These are phyloP conservation scores for Hypomontagnella submonticulosa DNA, from an alignment of 495 filamentous ascomycete species.

Conservation along the genomic window DNA sequence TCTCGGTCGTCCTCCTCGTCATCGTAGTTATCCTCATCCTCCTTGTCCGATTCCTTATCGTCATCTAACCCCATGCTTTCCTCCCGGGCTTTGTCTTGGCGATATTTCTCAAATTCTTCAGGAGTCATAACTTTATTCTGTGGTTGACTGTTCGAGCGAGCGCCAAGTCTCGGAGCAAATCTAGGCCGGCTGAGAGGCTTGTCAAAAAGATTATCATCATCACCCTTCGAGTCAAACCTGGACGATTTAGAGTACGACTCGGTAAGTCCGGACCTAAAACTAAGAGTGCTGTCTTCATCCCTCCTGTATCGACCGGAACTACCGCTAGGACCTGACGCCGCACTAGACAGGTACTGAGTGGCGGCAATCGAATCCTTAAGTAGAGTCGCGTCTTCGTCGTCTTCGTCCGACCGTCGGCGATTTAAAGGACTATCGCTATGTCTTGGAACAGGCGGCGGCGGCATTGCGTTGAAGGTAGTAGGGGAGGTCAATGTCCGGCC, in stretches of 20 bases:
- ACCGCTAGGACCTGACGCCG: conserved; percentile 10
- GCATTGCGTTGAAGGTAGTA: conserved; percentile 17
- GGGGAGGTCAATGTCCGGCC: conserved; percentile 49
- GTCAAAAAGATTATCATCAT: conserved; percentile 63
- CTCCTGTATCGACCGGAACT: conserved; percentile 48
- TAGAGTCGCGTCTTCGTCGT: conserved; percentile 77
- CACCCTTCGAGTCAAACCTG: conserved; percentile 47
- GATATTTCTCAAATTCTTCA: conserved; percentile 85
- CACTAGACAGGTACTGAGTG: conserved; percentile 54
- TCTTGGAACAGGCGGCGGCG: conserved; percentile 52
- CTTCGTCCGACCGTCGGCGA: conserved; percentile 60
- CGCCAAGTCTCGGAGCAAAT: conserved; percentile 57
- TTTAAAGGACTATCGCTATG: conserved; percentile 60
- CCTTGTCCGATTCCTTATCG: conserved; percentile 61
- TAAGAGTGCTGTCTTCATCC: conserved; percentile 44
- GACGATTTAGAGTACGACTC: conserved; percentile 51
- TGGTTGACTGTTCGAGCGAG: conserved; percentile 54
- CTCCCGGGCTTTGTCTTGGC: conserved; percentile 77
- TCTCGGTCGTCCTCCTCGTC: conserved; percentile 90
- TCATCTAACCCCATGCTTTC: conserved; percentile 50
- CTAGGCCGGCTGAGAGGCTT: conserved; percentile 65
- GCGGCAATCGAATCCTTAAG: conserved; percentile 71
- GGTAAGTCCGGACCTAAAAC: conserved; percentile 26
- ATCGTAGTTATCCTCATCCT: conserved; percentile 69
- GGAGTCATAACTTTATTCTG: conserved; percentile 87